A percentile compares a stretch with the other conserved stretches of the same genome.
Conservation (phyloP, 371 early-diverging fungal species). For the Haplosporangium sp. region DNA sequence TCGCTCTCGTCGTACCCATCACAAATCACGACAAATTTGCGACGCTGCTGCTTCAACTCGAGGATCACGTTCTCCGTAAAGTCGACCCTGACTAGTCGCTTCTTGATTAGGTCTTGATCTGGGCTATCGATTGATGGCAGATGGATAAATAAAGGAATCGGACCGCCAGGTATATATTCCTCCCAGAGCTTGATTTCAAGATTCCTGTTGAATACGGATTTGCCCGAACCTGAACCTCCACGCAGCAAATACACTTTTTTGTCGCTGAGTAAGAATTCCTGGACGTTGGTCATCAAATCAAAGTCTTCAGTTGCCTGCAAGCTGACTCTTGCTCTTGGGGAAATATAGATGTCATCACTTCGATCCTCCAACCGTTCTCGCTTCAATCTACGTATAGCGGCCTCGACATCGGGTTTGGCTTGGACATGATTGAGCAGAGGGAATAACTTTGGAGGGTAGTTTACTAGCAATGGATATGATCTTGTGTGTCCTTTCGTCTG, state of each 20-base stretch:
- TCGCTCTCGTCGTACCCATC: slow-evolving; percentile 18
- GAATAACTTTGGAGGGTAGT: too few species aligned
- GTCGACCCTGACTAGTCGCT: background rate
- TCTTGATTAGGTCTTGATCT: background rate
- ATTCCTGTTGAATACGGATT: background rate
- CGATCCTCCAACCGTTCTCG: background rate
- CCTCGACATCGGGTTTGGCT: background rate
- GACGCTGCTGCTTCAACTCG: background rate
- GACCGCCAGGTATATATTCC: background rate
- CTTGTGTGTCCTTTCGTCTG: too few species aligned
- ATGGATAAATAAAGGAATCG: slow-evolving; percentile 2
- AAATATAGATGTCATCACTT: background rate
- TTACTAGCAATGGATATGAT: too few species aligned
- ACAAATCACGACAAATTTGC: background rate
- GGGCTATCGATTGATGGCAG: slow-evolving; percentile 7
- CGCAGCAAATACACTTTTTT: slow-evolving; percentile 10
- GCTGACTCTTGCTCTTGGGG: slow-evolving; percentile 4
- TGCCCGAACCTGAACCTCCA: slow-evolving; percentile 21
- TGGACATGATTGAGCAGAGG: too few species aligned
- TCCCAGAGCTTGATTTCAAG: background rate
- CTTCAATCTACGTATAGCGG: background rate
- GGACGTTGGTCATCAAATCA: background rate
- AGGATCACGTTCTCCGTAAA: slow-evolving; percentile 6
- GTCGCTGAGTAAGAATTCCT: background rate
- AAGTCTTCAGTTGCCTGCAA: background rate